A percentile compares a stretch with the other conserved stretches of the same genome.
Conservation (phyloP, 345 rosid genomes). For the Kandelia obovata region DNA sequence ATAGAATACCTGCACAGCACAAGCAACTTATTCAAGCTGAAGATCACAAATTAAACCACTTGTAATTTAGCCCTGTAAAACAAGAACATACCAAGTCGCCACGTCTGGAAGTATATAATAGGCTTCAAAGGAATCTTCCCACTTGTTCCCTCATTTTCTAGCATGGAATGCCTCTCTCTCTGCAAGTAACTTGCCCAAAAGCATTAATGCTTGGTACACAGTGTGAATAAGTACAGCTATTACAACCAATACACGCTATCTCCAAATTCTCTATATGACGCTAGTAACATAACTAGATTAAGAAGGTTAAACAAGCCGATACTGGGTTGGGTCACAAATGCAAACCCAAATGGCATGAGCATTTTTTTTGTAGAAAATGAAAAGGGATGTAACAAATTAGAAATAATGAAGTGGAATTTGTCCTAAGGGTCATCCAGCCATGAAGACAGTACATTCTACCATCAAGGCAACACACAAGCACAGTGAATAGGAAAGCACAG, state of each 20-base stretch:
- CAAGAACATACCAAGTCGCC: slow-evolving; percentile 85
- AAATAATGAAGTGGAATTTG: background rate
- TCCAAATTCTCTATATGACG: background rate
- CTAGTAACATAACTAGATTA: background rate
- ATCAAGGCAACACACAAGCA: too few species aligned
- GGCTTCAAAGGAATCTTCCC: slow-evolving; percentile 73
- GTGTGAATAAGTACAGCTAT: slow-evolving; percentile 1
- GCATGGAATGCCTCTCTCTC: slow-evolving; percentile 71
- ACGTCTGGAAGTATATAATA: slow-evolving; percentile 78
- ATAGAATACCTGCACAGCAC: slow-evolving; percentile 63
- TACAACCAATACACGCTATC: background rate
- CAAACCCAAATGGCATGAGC: background rate
- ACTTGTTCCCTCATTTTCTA: slow-evolving; percentile 52
- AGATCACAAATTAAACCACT: slow-evolving; percentile 4
- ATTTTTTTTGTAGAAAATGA: background rate
- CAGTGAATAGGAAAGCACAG: too few species aligned
- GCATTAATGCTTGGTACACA: slow-evolving; percentile 12
- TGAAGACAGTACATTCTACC: too few species aligned
- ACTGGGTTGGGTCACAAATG: background rate
- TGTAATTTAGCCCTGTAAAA: slow-evolving; percentile 15
- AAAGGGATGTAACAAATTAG: background rate
- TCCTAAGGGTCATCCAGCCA: background rate
- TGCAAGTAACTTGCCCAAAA: slow-evolving; percentile 35
- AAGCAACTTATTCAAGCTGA: slow-evolving; percentile 21
- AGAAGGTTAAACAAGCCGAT: background rate